A percentile compares a stretch with the other conserved stretches of the same genome.
Conservation (phyloP, 2,329 filamentous ascomycete genomes). For the Blastomyces percursus region DNA sequence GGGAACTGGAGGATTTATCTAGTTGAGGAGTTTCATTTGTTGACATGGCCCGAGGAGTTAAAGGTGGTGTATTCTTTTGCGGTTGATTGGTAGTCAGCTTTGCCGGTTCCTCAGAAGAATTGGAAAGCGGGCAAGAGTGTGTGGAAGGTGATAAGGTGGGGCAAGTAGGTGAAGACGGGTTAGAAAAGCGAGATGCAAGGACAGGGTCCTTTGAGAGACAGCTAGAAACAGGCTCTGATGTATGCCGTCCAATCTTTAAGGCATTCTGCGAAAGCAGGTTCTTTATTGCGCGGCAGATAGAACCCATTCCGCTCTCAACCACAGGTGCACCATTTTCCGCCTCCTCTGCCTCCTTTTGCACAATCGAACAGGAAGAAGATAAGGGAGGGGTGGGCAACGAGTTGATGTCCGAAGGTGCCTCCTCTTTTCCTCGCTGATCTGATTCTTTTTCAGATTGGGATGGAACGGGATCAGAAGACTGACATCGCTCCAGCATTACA, state of each 20-base stretch:
- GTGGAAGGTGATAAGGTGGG: constrained; percentile 29
- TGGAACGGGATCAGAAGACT: constrained; percentile 22
- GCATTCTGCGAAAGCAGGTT: constrained; percentile 31
- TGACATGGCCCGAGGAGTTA: constrained; percentile 79
- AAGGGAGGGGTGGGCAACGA: constrained; percentile 36
- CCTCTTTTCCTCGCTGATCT: constrained; percentile 18
- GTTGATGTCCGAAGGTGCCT: constrained; percentile 24
- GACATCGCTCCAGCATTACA: constrained; percentile 33
- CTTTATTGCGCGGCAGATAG: constrained; percentile 36
- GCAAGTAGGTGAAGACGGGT: constrained; percentile 50
- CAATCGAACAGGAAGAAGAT: constrained; percentile 33
- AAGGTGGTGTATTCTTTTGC: constrained; percentile 81
- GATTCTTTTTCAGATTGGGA: constrained; percentile 18
- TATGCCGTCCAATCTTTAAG: constrained; percentile 33
- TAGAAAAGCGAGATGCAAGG: constrained; percentile 58
- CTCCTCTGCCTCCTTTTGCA: constrained; percentile 35
- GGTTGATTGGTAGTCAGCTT: constrained; percentile 66
- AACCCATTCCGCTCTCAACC: constrained; percentile 30
- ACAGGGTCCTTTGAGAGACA: constrained; percentile 55
- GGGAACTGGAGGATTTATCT: constrained; percentile 18
- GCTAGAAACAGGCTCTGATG: constrained; percentile 46
- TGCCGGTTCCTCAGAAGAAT: constrained; percentile 35
- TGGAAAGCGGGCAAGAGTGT: constrained; percentile 32
- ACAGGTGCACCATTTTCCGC: constrained; percentile 29
- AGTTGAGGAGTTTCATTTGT: constrained; percentile 48